phyloP scores from a whole-genome alignment of 176 grass and related monocot genomes.

The Carex littledalei region DNA sequence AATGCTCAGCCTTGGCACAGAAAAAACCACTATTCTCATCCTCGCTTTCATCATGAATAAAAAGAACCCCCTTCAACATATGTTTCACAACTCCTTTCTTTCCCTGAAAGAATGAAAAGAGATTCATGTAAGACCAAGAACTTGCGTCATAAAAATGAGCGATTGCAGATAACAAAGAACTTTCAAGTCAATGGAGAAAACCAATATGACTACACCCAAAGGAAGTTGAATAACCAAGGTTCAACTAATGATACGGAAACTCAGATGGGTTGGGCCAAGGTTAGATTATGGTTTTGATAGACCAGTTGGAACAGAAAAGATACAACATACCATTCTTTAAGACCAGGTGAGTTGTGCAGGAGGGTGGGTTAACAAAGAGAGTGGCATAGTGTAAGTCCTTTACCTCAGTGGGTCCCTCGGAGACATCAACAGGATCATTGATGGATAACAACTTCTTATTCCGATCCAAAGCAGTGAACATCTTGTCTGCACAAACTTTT shows the following conservation, averaged over 20 bases:
- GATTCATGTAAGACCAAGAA: neutral
- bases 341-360: neutral
- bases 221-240: neutral
- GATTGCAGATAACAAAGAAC: neutral
- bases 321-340: neutral
- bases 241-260: neutral
- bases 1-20: conserved; percentile 66
- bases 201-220: neutral
- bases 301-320: neutral
- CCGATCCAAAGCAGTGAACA: conserved; percentile 86
- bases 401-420: conserved; percentile 69
- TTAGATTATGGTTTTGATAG: neutral
- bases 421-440: conserved; percentile 70
- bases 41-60: conserved; percentile 75
- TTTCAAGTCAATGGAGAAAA: neutral
- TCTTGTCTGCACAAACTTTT: conserved; percentile 67
- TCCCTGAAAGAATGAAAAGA: conserved; percentile 44
- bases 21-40: conserved; percentile 71
- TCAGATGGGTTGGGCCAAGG: neutral
- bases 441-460: conserved; percentile 72
- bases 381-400: neutral
- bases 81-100: conserved; percentile 91
- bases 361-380: neutral
- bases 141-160: neutral
- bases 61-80: conserved; percentile 84